These are phyloP conservation scores for Candida incommunis DNA, from an alignment of 805 yeast species.

Conservation along the genomic window DNA sequence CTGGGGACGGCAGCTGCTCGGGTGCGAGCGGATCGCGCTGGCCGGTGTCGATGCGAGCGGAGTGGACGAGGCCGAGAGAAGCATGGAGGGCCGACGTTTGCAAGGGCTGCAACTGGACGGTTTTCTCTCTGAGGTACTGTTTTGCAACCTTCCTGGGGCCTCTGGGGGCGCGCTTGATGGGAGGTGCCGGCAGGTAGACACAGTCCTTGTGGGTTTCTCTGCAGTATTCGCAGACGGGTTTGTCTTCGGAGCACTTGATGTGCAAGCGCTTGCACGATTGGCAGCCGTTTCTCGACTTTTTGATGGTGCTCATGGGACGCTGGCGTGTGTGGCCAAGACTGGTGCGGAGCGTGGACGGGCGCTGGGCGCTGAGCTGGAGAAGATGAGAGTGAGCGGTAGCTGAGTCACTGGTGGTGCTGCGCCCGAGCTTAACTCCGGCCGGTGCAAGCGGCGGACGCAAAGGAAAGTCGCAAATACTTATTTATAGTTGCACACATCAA, in stretches of 20 bases:
- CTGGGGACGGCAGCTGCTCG: not conserved
- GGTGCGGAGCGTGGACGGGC: no score
- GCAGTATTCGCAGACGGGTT: slow-evolving; percentile 1
- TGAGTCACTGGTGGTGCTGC: slow-evolving; percentile 98
- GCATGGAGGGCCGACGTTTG: not conserved
- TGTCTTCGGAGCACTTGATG: not conserved
- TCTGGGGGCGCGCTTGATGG: not conserved
- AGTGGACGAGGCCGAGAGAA: no score
- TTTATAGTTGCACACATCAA: no score
- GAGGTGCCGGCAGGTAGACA: not conserved
- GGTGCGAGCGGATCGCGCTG: not conserved
- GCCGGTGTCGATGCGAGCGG: not conserved
- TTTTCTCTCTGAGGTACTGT: not conserved
- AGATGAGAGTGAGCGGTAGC: no score
- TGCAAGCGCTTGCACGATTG: not conserved
- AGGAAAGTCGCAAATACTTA: no score
- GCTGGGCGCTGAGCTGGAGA: no score
- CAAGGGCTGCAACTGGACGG: not conserved
- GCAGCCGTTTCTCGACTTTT: slow-evolving; percentile 1
- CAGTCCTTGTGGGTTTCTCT: not conserved
- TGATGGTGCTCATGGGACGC: no score
- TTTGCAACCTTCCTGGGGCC: not conserved
- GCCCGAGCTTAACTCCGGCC: slow-evolving; percentile 82
- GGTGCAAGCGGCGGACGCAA: no score
- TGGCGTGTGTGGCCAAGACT: no score